These are phyloP conservation scores for Carpinus viminea DNA, from an alignment of 306 rosid species.

Conservation along the genomic window DNA sequence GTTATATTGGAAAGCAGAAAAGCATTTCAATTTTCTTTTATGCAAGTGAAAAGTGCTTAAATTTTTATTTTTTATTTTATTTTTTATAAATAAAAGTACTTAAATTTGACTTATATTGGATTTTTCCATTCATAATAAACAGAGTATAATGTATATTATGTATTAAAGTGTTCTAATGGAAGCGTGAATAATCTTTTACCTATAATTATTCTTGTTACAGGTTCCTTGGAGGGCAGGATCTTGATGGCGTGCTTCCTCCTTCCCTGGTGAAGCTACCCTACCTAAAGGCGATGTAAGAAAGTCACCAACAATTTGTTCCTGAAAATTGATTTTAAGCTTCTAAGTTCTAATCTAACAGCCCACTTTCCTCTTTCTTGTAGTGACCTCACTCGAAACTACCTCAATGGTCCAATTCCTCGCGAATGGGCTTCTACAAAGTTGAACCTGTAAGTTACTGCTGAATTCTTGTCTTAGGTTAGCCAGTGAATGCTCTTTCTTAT, in stretches of 20 bases:
- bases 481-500: not conserved
- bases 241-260: constrained; percentile 35
- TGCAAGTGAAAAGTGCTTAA: too few species aligned
- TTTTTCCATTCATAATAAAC: too few species aligned
- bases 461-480: not conserved
- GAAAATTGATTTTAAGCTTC: not conserved
- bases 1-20: too few species aligned
- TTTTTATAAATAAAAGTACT: too few species aligned
- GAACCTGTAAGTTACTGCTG: constrained; percentile 27
- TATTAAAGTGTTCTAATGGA: too few species aligned
- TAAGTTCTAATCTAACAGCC: not conserved
- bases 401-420: constrained; percentile 26
- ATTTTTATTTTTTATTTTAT: too few species aligned
- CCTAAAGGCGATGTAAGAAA: constrained; percentile 25
- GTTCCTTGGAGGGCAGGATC: constrained; percentile 7
- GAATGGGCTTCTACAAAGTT: constrained; percentile 34
- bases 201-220: not conserved
- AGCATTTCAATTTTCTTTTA: too few species aligned
- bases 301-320: not conserved
- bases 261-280: constrained; percentile 28
- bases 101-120: too few species aligned
- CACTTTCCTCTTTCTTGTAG: constrained; percentile 3
- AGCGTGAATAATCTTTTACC: too few species aligned
- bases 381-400: constrained; percentile 20
- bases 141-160: too few species aligned